phyloP scores from a whole-genome alignment of 345 rosid genomes.

The Euclidium syriacum region DNA sequence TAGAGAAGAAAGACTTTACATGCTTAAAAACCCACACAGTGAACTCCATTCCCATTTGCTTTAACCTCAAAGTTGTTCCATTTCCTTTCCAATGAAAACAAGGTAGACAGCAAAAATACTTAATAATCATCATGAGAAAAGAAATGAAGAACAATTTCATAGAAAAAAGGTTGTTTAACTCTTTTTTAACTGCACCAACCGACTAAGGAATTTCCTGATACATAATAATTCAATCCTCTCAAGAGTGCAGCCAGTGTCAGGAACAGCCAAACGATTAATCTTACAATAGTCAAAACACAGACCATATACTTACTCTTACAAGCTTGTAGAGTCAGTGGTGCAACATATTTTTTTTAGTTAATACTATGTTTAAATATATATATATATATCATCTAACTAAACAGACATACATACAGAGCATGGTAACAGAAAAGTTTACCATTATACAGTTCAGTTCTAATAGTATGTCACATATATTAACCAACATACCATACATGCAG shows the following conservation, averaged over 20 bases:
- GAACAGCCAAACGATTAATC: constrained; percentile 1
- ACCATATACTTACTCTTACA: neutral
- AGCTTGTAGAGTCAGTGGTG: neutral
- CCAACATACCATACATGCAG: constrained; percentile 72
- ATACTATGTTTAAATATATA: neutral
- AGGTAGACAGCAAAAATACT: constrained; percentile 1
- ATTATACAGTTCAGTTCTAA: neutral
- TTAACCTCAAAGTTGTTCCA: constrained; percentile 83
- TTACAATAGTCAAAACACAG: neutral
- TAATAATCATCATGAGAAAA: constrained; percentile 11
- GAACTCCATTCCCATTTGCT: constrained; percentile 98
- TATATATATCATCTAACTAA: constrained; percentile 2
- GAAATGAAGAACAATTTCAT: neutral
- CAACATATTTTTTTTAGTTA: neutral
- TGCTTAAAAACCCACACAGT: constrained; percentile 99
- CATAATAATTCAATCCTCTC: neutral
- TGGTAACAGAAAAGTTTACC: neutral
- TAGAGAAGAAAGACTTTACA: constrained; percentile 41
- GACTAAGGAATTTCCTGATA: neutral
- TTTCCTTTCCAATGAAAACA: constrained; percentile 46
- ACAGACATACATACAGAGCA: neutral
- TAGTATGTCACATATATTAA: neutral
- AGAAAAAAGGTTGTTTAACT: neutral
- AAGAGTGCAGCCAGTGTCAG: neutral
- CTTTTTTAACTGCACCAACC: constrained; percentile 10